Evolutionary conservation across 1,284 basidiomycete species (phyloP), one percentile per base, ranked within the genome.

Genomic region (Takashimella koratensis): DNA sequence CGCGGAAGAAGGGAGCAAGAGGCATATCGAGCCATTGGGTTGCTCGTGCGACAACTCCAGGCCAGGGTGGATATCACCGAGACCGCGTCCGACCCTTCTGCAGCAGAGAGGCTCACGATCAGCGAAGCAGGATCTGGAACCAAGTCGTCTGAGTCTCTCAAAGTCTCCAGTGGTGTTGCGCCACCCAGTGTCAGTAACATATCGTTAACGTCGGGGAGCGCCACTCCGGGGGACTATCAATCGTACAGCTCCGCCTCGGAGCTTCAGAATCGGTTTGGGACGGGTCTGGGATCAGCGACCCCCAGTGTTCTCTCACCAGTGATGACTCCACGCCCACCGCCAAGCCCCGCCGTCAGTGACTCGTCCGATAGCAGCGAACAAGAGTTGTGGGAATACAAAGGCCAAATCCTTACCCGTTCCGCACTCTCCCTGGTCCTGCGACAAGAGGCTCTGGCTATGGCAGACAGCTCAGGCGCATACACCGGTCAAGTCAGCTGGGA

Each of bases 391-490:
- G 68, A 71, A 49, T 71, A 66, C 46, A 30, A 60, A 19, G 68
- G 67, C 16, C 62, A 71, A 20, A 39, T 60, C 2, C 54, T 68
- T 10, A 71, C 68, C 13, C 59, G 60, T 12, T 68, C 67, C 3
- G 68, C 66, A 0, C 53, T 71, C 2, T 63, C 66, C 10, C 58
- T 71, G 12, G 64, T 69, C 2, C 42, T 66, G 20, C 47, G 56
- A 6, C 59, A 68, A 60, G 64, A 66, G 49, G 45, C 49, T 13
- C 48, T 67, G 5, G 61, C 59, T 2, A 42, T 54, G 39, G 67
- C 68, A n/a, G 68, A 71, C 45, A 57, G 52, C 1, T 64, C 62
- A 4, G 65, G 65, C 13, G 65, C 68, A 45, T 71, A 67, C 40
- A 56, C 60, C 3, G 67, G 68, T 4, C 63, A 67, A 44, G 66